These are phyloP conservation scores for Erysimum cheiranthoides DNA, from an alignment of 345 rosid species.

Conservation along the genomic window DNA sequence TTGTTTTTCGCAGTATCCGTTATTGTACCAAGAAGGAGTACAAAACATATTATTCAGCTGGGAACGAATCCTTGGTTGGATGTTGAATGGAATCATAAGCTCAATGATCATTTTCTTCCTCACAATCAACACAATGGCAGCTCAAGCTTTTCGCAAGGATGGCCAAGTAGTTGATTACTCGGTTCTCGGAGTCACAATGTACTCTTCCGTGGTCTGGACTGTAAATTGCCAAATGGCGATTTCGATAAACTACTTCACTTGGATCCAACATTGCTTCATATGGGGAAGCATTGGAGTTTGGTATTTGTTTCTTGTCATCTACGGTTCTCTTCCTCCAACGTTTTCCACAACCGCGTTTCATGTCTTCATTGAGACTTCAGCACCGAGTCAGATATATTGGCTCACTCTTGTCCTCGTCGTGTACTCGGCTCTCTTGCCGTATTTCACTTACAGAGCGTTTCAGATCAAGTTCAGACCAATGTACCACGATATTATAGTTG, in stretches of 20 bases:
- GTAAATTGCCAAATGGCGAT: constrained; percentile 94
- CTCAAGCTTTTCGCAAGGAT: constrained; percentile 69
- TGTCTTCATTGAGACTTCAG: constrained; percentile 77
- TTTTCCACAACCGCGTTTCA: constrained; percentile 77
- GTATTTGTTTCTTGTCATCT: constrained; percentile 74
- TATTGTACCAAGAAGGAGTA: constrained; percentile 76
- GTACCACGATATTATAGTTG: constrained; percentile 73
- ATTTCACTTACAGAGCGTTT: constrained; percentile 70
- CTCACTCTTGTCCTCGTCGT: constrained; percentile 65
- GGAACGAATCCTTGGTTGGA: constrained; percentile 87
- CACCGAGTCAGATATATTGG: constrained; percentile 73
- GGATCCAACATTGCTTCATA: constrained; percentile 92
- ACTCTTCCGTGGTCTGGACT: constrained; percentile 78
- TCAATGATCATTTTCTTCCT: constrained; percentile 85
- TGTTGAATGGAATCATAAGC: constrained; percentile 78
- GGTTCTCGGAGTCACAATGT: constrained; percentile 83
- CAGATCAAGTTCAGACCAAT: constrained; percentile 76
- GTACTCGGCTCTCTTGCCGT: constrained; percentile 73
- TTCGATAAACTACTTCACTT: constrained; percentile 93
- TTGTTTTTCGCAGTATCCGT: constrained; percentile 62
- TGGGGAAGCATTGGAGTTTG: constrained; percentile 95
- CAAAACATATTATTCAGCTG: constrained; percentile 84
- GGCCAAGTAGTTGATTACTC: constrained; percentile 78
- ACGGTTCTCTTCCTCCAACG: constrained; percentile 67
- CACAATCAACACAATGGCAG: constrained; percentile 55